These are phyloP conservation scores for Boehmeria nivea DNA, from an alignment of 306 rosid species.

Conservation along the genomic window DNA sequence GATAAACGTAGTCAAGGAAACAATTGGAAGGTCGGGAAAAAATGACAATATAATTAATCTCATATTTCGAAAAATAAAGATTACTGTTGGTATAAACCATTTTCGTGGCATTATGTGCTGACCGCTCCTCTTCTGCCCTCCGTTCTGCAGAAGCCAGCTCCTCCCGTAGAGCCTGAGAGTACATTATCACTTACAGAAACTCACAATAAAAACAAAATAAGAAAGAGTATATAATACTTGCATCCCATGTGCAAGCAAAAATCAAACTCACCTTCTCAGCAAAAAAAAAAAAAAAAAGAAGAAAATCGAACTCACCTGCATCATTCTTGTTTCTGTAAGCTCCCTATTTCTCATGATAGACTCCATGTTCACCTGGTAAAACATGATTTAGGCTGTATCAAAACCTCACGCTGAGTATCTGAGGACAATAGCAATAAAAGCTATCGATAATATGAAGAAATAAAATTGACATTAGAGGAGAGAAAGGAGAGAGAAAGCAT, in stretches of 20 bases:
- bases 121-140: conserved; percentile 92
- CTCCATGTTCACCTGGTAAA: conserved; percentile 83
- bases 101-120: conserved; percentile 90
- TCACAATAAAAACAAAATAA: conserved; percentile 11
- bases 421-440: conserved; percentile 9
- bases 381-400: conserved; percentile 18
- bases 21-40: conserved; percentile 9
- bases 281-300: no score
- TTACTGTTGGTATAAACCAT: conserved; percentile 44
- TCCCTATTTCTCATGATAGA: conserved; percentile 90
- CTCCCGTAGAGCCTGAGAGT: conserved; percentile 75
- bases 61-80: neutral
- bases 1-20: conserved; percentile 18
- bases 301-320: conserved; percentile 58
- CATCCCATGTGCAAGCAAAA: conserved; percentile 26
- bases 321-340: conserved; percentile 93
- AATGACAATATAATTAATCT: conserved; percentile 5
- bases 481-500: conserved; percentile 6
- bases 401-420: conserved; percentile 17
- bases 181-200: conserved; percentile 15
- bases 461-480: neutral
- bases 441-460: neutral
- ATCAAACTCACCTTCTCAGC: conserved; percentile 38
- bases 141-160: conserved; percentile 91
- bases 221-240: conserved; percentile 1